Percentiles rank a stretch among this genome's conserved stretches.
phyloP scores from a whole-genome alignment of 441 rosid species.

The Gossypium armourianum region DNA sequence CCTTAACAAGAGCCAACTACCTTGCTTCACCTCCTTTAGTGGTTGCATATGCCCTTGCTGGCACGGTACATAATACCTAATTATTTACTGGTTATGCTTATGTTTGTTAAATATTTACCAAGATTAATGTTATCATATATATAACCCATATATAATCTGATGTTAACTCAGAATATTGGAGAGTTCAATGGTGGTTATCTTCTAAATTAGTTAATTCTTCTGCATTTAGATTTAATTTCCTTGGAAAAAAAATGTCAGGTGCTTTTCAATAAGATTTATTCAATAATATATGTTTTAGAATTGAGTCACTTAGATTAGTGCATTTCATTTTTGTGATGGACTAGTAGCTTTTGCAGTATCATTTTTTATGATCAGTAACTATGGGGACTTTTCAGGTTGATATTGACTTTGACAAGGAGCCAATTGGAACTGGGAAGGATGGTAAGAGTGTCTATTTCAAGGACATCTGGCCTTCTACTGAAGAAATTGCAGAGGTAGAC shows the following conservation, averaged over 20 bases:
- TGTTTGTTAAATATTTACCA: not conserved
- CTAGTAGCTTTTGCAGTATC: not conserved
- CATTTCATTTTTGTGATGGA: not conserved
- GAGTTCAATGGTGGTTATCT: not conserved
- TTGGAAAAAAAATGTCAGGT: not conserved
- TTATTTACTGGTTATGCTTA: not conserved
- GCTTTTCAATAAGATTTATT: not conserved
- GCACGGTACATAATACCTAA: slow-evolving; percentile 47
- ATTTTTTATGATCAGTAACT: slow-evolving; percentile 12
- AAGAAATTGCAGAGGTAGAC: slow-evolving; percentile 82
- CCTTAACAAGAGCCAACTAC: slow-evolving; percentile 93
- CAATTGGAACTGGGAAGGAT: slow-evolving; percentile 75
- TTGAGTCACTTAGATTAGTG: not conserved
- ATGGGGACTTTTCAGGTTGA: slow-evolving; percentile 47
- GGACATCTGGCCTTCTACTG: slow-evolving; percentile 89
- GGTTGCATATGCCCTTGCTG: slow-evolving; percentile 98
- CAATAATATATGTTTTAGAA: not conserved
- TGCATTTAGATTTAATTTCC: not conserved
- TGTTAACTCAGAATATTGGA: not conserved
- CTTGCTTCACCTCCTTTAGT: slow-evolving; percentile 97
- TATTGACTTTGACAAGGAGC: slow-evolving; percentile 86
- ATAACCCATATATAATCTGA: not conserved
- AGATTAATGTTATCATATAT: not conserved
- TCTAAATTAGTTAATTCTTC: not conserved
- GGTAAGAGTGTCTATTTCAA: slow-evolving; percentile 64